Evolutionary conservation across 1,284 basidiomycete genomes (phyloP), one percentile per base, ranked within the genome.

Genomic region (Cystobasidiaceae sp.): DNA sequence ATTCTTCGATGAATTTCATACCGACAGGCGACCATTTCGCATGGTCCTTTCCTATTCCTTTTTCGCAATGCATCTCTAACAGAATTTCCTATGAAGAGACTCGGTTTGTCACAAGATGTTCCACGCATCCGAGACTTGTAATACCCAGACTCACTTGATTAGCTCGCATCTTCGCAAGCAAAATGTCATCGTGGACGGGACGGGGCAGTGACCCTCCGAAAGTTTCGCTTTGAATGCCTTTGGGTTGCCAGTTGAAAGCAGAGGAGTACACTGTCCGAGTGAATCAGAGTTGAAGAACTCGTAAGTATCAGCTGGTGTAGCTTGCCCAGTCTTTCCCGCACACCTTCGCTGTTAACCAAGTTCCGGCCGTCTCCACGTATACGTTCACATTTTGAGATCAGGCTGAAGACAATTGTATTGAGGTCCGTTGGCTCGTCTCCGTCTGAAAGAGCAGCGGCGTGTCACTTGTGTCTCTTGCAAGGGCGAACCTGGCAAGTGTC

Each of bases 11-110:
- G 21, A 25, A 4, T n/a, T 4, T 80, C 89, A 69, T 70, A 90
- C 90, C 90, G 55, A 98, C 96, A n/a, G 96, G 92, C 63, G 86
- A 91, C 78, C 90, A 98, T 76, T 99, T 99, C 44, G 96, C 93
- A 75, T 99, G 96, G 72, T 94, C 92, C 73, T 90, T 91, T 21
- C 92, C 93, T n/a, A 91, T 84, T 6, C 93, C 90, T 75, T 97
- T 97, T 67, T 93, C 82, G 50, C 92, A 93, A 75, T 98, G 93
- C 67, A 96, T 75, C 75, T 97, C 90, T 78, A 93, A 83, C 34
- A 88, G 82, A 44, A 97, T 80, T 51, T 82, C 81, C 75, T 93
- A 89, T 30, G n/a, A n/a, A n/a, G n/a, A 4, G 21, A 32, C 3
- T 4, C 15, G 23, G 43, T 19, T n/a, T 21, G 21, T 11, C 9